phyloP scores from a whole-genome alignment of 2,329 filamentous ascomycete species.

The Atkinsonella texensis region DNA sequence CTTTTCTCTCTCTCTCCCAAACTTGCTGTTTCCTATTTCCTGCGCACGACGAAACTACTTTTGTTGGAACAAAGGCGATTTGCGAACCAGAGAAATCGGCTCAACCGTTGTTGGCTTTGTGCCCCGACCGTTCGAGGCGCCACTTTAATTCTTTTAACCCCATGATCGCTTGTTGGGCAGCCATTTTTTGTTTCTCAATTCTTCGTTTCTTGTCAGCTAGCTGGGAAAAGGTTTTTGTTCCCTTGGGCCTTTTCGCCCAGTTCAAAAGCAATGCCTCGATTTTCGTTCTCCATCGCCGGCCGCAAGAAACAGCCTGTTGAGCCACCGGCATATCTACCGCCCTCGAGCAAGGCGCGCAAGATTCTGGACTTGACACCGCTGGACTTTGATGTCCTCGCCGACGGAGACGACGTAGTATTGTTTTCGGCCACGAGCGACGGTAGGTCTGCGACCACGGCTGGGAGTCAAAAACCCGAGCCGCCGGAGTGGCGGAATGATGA shows the following conservation, averaged over 20 bases:
- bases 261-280: conserved; percentile 25
- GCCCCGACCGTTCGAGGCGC: too few species aligned
- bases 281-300: conserved; percentile 36
- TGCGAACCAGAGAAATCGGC: too few species aligned
- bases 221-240: background rate
- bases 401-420: conserved; percentile 31
- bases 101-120: too few species aligned
- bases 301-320: conserved; percentile 29
- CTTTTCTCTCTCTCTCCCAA: too few species aligned
- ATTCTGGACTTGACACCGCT: conserved; percentile 35
- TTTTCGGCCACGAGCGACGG: conserved; percentile 32
- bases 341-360: conserved; percentile 39
- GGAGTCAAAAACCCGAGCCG: conserved; percentile 10
- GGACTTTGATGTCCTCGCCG: conserved; percentile 26
- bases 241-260: background rate
- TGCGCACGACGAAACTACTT: background rate
- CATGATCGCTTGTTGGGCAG: background rate
- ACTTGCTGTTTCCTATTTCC: background rate
- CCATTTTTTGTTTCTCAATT: background rate
- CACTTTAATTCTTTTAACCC: too few species aligned
- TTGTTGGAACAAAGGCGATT: too few species aligned
- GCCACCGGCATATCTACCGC: conserved; percentile 19
- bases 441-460: conserved; percentile 28
- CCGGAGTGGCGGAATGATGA: conserved; percentile 1
- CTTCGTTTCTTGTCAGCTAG: too few species aligned